Percentiles rank a stretch among this genome's conserved stretches.
phyloP scores from a whole-genome alignment of 2,329 filamentous ascomycete genomes.

The Cladosporium sp. region DNA sequence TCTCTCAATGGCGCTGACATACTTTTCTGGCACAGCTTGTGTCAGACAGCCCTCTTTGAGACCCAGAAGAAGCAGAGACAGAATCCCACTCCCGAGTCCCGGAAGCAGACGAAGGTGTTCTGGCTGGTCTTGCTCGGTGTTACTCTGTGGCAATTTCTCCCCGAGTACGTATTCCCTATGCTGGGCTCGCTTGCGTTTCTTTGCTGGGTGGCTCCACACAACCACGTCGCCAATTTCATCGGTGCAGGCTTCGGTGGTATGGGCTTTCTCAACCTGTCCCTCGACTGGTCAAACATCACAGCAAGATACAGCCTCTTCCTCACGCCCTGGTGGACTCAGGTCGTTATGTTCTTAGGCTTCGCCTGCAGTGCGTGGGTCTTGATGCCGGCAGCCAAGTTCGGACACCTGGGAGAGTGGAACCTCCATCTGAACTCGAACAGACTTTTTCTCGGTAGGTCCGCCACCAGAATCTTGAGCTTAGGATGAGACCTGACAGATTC shows the following conservation, averaged over 20 bases:
- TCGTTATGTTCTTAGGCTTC: conserved; percentile 48
- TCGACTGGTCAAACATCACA: conserved; percentile 64
- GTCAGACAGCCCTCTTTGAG: conserved; percentile 58
- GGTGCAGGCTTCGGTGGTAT: conserved; percentile 60
- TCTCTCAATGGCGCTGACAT: neutral
- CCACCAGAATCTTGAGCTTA: neutral
- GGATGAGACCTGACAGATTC: conserved; percentile 24
- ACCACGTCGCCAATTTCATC: conserved; percentile 60
- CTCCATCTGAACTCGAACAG: conserved; percentile 60
- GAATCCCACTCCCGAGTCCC: conserved; percentile 52
- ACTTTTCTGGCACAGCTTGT: neutral
- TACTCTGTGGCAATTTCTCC: conserved; percentile 62
- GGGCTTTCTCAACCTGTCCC: conserved; percentile 60
- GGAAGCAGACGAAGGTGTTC: conserved; percentile 59
- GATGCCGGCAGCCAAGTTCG: conserved; percentile 60
- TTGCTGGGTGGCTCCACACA: conserved; percentile 63
- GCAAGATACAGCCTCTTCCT: conserved; percentile 51
- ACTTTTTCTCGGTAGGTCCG: conserved; percentile 31
- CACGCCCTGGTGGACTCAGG: conserved; percentile 61
- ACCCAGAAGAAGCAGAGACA: conserved; percentile 54
- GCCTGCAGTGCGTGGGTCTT: conserved; percentile 54
- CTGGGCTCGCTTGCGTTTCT: conserved; percentile 61
- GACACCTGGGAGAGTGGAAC: conserved; percentile 54
- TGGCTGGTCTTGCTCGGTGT: conserved; percentile 55
- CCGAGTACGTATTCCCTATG: conserved; percentile 62